Conservation (phyloP, 805 yeast species). For the Vanderwaltozyma tropicalis region DNA sequence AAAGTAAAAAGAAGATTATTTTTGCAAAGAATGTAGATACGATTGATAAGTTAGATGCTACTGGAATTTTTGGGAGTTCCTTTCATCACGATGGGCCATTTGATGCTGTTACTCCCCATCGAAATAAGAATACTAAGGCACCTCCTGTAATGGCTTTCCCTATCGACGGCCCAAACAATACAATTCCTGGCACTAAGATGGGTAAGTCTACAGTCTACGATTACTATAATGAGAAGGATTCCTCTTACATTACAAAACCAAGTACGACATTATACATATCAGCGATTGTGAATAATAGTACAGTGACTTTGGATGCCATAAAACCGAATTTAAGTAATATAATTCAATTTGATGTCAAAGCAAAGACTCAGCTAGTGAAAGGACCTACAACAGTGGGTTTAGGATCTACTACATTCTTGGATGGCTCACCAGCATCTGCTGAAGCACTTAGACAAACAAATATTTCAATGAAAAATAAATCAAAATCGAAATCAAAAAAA, state of each 20-base stretch:
- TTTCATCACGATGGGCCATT: slow-evolving; percentile 99
- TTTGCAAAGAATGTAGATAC: slow-evolving; percentile 75
- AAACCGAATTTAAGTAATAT: background rate
- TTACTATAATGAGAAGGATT: too few relatives aligned
- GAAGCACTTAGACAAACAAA: slow-evolving; percentile 20
- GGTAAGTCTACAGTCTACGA: slow-evolving; percentile 48
- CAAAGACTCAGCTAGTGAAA: slow-evolving; percentile 65
- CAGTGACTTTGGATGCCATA: background rate
- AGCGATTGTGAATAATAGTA: background rate
- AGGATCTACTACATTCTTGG: slow-evolving; percentile 85
- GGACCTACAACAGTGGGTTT: slow-evolving; percentile 85
- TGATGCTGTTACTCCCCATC: slow-evolving; percentile 95
- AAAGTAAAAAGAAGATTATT: slow-evolving; percentile 30
- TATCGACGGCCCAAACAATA: slow-evolving; percentile 75
- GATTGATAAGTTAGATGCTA: slow-evolving; percentile 90
- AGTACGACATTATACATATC: background rate
- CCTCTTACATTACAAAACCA: background rate
- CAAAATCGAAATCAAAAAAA: too few relatives aligned
- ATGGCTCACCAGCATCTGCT: slow-evolving; percentile 86
- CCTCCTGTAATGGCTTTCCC: slow-evolving; percentile 97
- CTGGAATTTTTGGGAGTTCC: slow-evolving; percentile 87
- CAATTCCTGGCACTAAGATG: slow-evolving; percentile 38
- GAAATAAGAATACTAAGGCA: slow-evolving; percentile 63
- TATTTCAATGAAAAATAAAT: too few relatives aligned
- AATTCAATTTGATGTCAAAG: slow-evolving; percentile 1